Percentiles rank a stretch among this genome's conserved stretches.
Evolutionary conservation across 106 monocot genomes (phyloP).

Genomic region (Ottelia alismoides): DNA sequence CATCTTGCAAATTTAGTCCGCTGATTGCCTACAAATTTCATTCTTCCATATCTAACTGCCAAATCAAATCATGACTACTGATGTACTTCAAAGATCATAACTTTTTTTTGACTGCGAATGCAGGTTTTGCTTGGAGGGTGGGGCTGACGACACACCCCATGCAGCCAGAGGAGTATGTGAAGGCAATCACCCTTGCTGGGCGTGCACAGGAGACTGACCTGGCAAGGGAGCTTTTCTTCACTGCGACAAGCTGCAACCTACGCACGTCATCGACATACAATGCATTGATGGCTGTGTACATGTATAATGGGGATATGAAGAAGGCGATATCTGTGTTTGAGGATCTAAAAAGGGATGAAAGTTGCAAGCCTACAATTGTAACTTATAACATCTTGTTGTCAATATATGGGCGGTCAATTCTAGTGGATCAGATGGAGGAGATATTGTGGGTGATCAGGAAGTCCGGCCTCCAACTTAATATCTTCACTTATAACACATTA

Average conservation of each 20-base stretch:
- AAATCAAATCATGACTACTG: no score
- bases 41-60: no score
- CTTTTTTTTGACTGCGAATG: no score
- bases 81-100: no score
- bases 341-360: conserved; percentile 22
- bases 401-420: conserved; percentile 42
- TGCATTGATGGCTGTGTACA: conserved; percentile 53
- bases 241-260: conserved; percentile 8
- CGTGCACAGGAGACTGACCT: conserved; percentile 28
- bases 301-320: conserved; percentile 31
- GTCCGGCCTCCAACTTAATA: conserved; percentile 15
- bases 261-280: conserved; percentile 37
- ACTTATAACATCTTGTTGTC: conserved; percentile 70
- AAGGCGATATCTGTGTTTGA: conserved; percentile 35
- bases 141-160: conserved; percentile 45
- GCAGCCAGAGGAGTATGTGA: no score
- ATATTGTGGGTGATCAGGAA: conserved; percentile 20
- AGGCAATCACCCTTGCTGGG: no score
- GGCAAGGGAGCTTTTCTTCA: conserved; percentile 28
- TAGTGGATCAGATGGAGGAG: conserved; percentile 51
- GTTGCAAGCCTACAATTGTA: conserved; percentile 31
- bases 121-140: no score
- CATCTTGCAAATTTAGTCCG: no score
- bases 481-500: conserved; percentile 34
- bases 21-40: no score